Conservation (phyloP, 1,284 basidiomycete species). For the Rhodotorula sp. region DNA sequence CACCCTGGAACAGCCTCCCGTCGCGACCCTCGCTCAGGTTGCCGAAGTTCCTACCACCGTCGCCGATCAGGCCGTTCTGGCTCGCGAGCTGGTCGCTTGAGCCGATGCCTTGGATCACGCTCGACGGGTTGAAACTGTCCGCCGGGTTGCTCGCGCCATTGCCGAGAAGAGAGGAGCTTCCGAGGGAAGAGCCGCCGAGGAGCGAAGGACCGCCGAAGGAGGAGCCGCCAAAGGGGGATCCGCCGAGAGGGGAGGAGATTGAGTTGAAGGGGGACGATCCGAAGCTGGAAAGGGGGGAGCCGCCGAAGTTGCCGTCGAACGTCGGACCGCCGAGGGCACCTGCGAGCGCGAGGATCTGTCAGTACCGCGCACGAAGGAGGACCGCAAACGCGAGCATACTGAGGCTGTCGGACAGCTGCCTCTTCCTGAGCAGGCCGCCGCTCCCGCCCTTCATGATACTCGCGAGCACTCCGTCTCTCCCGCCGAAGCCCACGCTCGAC, state of each 20-base stretch:
- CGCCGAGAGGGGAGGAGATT: background rate
- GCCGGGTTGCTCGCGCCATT: background rate
- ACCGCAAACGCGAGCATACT: background rate
- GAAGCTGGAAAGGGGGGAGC: background rate
- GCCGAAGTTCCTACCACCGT: background rate
- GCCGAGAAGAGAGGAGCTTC: background rate
- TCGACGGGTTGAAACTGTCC: background rate
- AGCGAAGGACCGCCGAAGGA: background rate
- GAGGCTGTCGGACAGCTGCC: background rate
- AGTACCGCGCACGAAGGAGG: no score
- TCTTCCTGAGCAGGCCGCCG: background rate
- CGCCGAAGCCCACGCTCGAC: background rate
- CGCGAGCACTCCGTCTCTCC: background rate
- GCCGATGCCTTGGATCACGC: background rate
- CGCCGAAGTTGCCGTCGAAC: background rate
- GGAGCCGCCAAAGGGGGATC: background rate
- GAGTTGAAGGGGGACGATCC: background rate
- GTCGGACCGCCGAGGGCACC: background rate
- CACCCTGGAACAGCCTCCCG: background rate
- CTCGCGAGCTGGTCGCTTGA: background rate
- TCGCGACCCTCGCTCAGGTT: background rate
- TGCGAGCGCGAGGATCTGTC: no score
- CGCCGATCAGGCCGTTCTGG: background rate
- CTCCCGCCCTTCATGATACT: background rate
- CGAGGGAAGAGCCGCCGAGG: background rate